A percentile compares a stretch with the other conserved stretches of the same genome.
These are phyloP conservation scores for Hibiscus syriacus DNA, from an alignment of 345 rosid species.

Conservation along the genomic window DNA sequence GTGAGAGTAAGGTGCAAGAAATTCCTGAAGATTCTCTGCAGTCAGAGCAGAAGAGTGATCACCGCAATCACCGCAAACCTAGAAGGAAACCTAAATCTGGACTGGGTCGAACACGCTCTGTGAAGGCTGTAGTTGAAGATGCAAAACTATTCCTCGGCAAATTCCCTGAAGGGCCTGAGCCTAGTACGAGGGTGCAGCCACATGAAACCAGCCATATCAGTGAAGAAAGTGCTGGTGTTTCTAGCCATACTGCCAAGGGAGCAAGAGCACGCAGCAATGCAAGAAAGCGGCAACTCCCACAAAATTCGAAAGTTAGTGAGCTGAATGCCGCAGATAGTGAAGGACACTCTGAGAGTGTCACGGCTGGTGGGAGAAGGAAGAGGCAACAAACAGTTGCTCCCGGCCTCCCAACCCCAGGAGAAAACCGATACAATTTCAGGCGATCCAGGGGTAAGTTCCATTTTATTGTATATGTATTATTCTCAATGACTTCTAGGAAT, in stretches of 20 bases:
- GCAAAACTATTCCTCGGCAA: constrained; percentile 42
- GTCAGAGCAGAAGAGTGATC: constrained; percentile 37
- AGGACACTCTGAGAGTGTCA: constrained; percentile 53
- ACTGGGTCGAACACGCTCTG: constrained; percentile 36
- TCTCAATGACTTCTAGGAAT: neutral
- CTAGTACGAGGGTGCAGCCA: constrained; percentile 17
- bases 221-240: constrained; percentile 30
- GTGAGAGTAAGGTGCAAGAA: constrained; percentile 41
- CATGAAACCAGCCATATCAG: constrained; percentile 10
- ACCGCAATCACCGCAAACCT: constrained; percentile 34
- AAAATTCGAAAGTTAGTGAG: constrained; percentile 35
- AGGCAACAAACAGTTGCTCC: constrained; percentile 41
- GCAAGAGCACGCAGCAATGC: constrained; percentile 21
- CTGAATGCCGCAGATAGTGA: constrained; percentile 57
- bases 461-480: neutral
- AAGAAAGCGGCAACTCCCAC: constrained; percentile 49
- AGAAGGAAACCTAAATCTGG: constrained; percentile 46
- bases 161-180: constrained; percentile 27
- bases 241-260: constrained; percentile 27
- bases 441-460: constrained; percentile 57
- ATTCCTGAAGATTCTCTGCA: constrained; percentile 49
- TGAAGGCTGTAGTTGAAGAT: constrained; percentile 50
- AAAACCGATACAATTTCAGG: constrained; percentile 75
- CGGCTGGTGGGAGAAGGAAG: constrained; percentile 58
- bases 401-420: constrained; percentile 38